These are phyloP conservation scores for Basipetospora chlamydospora DNA, from an alignment of 2,329 filamentous ascomycete genomes.

Conservation along the genomic window DNA sequence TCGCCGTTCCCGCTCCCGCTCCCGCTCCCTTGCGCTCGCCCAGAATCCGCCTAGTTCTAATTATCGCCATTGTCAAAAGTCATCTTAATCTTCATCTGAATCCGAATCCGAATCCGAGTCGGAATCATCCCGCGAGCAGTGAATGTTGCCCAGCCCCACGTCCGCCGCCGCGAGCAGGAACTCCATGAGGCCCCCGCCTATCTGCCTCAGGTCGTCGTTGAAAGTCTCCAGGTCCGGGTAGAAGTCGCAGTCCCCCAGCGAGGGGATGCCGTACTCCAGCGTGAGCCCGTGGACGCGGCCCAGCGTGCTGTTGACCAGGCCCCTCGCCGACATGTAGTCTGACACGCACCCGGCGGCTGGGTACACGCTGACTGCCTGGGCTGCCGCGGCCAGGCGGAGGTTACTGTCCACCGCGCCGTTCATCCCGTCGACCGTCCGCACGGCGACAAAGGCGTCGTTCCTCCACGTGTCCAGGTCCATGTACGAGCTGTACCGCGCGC, in stretches of 20 bases:
- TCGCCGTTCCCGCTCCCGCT: too few relatives aligned
- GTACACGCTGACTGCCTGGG: conserved; percentile 27
- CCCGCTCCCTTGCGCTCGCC: too few relatives aligned
- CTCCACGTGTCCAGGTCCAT: conserved; percentile 19
- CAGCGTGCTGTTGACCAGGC: conserved; percentile 20
- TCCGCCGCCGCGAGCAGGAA: conserved; percentile 19
- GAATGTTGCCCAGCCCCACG: not conserved
- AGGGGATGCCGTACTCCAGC: conserved; percentile 30
- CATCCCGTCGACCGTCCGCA: conserved; percentile 24
- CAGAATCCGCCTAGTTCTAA: too few relatives aligned
- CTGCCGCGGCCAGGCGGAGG: conserved; percentile 22
- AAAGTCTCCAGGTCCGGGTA: conserved; percentile 29
- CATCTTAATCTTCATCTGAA: too few relatives aligned
- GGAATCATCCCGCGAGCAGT: too few relatives aligned
- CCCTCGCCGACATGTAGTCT: conserved; percentile 31
- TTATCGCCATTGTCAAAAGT: too few relatives aligned
- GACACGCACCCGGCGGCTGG: conserved; percentile 29
- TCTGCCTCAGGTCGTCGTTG: conserved; percentile 28
- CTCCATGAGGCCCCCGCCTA: conserved; percentile 32
- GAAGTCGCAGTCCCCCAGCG: conserved; percentile 20
- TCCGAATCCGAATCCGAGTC: too few relatives aligned
- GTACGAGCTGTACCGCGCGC: conserved; percentile 29
- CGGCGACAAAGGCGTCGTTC: conserved; percentile 17
- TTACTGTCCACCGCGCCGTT: conserved; percentile 17
- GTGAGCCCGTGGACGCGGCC: conserved; percentile 27